Evolutionary conservation across 495 filamentous ascomycete genomes (phyloP), one percentile per base, ranked within the genome.

Genomic region (Corynascus novoguineensis): DNA sequence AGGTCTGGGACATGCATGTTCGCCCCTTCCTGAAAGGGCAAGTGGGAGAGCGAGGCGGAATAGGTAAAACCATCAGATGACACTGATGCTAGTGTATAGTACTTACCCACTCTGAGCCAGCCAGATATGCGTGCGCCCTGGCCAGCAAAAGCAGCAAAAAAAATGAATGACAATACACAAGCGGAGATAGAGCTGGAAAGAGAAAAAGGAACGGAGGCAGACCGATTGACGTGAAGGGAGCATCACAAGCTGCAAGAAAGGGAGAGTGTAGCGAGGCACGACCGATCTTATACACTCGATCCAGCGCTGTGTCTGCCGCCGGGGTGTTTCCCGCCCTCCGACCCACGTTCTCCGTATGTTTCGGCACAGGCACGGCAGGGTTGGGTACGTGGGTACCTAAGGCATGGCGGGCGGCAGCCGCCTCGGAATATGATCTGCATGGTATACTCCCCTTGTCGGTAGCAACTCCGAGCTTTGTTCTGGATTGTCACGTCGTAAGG

Each of bases 211-310:
- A 41, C 32, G 57, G 28, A 42, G 42, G 62, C n/a, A n/a, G n/a
- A n/a, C 41, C 54, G 48, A 44, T 38, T 1, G 53, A 55, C 45
- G 51, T 57, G 55, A 25, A 35, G 48, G 44, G 44, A 57, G 38
- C 37, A 22, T 55, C 31, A 25, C 41, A 37, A 37, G 25, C 45
- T 66, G 65, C 63, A 32, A 48, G 22, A 32, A n/a, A n/a, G 28
- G 12, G 29, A 53, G 15, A 17, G n/a, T 15, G 5, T 51, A 46
- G 60, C 12, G 42, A 47, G 34, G 54, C 61, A n/a, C 52, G 37
- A 38, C 29, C 48, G 47, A 55, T 59, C 64, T 69, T 69, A 69
- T 69, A 69, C n/a, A n/a, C n/a, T n/a, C n/a, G n/a, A n/a, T n/a
- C n/a, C n/a, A n/a, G n/a, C n/a, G n/a, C 56, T 40, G 32, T 41